Evolutionary conservation across 1,139 yeast species (phyloP), one percentile per base, ranked within the genome.

Genomic region (Scheffersomyces parashehatae): DNA sequence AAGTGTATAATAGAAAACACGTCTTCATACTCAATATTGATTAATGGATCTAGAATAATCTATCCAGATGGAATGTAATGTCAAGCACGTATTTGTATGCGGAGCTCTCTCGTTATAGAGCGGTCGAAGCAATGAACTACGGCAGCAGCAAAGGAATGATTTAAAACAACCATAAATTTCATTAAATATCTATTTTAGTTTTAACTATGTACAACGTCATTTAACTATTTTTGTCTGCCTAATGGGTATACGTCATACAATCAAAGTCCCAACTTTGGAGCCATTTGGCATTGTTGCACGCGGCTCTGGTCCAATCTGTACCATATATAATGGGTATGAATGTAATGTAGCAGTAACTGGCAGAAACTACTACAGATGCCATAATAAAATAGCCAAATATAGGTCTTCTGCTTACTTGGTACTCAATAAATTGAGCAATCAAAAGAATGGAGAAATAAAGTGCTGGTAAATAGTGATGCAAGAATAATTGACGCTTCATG

Each of bases 391-490:
- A 46, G 2, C 67, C 68, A 15, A 54, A 26, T 3, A 38, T 34
- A 38, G 40, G 51, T 33, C 69, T 52, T 41, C 51, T 56, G 5
- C 55, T 39, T 6, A 58, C 47, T 40, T 66, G 68, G 46, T 62
- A 65, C 41, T 72, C 74, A 24, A 62, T 48, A 45, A 55, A 67
- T 42, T 67, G 70, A 2, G 68, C 58, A 12, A 64, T 38, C 31
- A 65, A 50, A 44, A 73, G 52, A n/a, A 70, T 62, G 16, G 62
- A 50, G 46, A 73, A 70, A 47, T 61, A 67, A 24, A 71, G 56
- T 12, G 73, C 58, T 11, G 68, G 65, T 47, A 70, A 58, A 52
- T 74, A 74, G 50, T 73, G 77, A 46, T 71, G 77, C 38, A 65
- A 54, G 45, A 66, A 68, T 36, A 70, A 50, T 41, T 68, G 68